phyloP scores from a whole-genome alignment of 495 filamentous ascomycete species.

The Penicillium parvum region DNA sequence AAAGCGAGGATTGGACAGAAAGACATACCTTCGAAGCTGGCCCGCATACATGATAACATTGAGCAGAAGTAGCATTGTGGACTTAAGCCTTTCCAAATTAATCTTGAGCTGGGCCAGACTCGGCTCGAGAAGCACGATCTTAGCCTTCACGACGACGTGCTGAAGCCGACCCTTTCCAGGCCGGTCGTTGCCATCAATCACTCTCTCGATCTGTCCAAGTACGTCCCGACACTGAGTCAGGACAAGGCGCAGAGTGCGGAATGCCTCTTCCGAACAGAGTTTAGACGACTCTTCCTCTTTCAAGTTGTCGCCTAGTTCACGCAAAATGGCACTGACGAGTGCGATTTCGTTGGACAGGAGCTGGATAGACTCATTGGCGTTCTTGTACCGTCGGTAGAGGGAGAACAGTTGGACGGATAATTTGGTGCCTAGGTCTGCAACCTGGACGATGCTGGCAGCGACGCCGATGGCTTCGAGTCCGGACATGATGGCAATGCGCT shows the following conservation, averaged over 20 bases:
- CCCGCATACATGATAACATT: conserved; percentile 36
- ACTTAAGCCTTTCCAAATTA: conserved; percentile 35
- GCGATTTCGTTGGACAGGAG: conserved; percentile 34
- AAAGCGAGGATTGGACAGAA: background rate
- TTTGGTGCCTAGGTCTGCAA: conserved; percentile 33
- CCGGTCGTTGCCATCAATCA: conserved; percentile 8
- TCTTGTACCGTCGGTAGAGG: conserved; percentile 29
- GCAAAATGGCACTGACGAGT: conserved; percentile 28
- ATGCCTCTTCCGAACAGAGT: conserved; percentile 24
- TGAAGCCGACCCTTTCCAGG: conserved; percentile 10
- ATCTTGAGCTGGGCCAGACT: conserved; percentile 21
- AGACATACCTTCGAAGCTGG: conserved; percentile 16
- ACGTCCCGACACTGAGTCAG: conserved; percentile 24
- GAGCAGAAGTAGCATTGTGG: conserved; percentile 30
- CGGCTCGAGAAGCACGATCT: conserved; percentile 19
- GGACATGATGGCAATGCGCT: too few relatives aligned
- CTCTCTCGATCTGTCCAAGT: conserved; percentile 25
- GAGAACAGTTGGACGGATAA: conserved; percentile 33
- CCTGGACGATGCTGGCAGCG: conserved; percentile 32
- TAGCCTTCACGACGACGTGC: conserved; percentile 11
- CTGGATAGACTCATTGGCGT: conserved; percentile 26
- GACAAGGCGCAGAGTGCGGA: conserved; percentile 14
- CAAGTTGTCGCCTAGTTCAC: conserved; percentile 24
- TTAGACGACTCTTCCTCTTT: conserved; percentile 19
- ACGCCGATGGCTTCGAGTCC: conserved; percentile 23